Evolutionary conservation across 768 basidiomycete genomes (phyloP).

Genomic region (Rhizopogon vesiculosus): DNA sequence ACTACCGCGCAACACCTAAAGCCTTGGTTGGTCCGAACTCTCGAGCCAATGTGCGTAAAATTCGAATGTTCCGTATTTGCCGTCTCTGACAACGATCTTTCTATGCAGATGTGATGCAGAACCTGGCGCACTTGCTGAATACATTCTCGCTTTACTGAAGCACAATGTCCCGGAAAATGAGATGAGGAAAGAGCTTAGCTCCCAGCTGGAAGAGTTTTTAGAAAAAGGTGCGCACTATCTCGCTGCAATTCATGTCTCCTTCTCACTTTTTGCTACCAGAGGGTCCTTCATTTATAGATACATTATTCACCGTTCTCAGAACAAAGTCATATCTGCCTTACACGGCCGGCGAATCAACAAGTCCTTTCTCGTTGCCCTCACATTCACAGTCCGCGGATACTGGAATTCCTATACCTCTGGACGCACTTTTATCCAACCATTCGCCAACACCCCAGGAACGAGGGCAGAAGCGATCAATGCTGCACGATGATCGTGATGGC

Average conservation of each 20-base stretch:
- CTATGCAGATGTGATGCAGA: conserved; percentile 87
- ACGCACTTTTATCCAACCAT: conserved; percentile 49
- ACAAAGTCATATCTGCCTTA: conserved; percentile 86
- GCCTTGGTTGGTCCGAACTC: conserved; percentile 82
- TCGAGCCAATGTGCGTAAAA: conserved; percentile 81
- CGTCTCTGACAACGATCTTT: not conserved
- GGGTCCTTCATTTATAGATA: conserved; percentile 74
- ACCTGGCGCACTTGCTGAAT: conserved; percentile 88
- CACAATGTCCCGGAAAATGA: conserved; percentile 82
- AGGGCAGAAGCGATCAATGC: conserved; percentile 59
- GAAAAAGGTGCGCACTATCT: conserved; percentile 63
- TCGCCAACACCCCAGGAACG: conserved; percentile 42
- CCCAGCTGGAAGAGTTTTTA: conserved; percentile 88
- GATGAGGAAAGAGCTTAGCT: conserved; percentile 70
- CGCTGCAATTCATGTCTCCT: not conserved
- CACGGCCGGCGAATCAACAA: conserved; percentile 39
- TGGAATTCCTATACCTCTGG: conserved; percentile 80
- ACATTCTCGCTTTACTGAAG: conserved; percentile 89
- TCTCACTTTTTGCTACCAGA: conserved; percentile 35
- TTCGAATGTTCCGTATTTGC: conserved; percentile 1
- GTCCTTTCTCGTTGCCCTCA: conserved; percentile 26
- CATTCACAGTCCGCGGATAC: conserved; percentile 40
- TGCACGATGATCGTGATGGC: conserved; percentile 57
- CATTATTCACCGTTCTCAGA: conserved; percentile 78
- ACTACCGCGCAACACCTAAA: conserved; percentile 65